Conservation (phyloP, 805 yeast species). For the Cyberlindnera maclurae region DNA sequence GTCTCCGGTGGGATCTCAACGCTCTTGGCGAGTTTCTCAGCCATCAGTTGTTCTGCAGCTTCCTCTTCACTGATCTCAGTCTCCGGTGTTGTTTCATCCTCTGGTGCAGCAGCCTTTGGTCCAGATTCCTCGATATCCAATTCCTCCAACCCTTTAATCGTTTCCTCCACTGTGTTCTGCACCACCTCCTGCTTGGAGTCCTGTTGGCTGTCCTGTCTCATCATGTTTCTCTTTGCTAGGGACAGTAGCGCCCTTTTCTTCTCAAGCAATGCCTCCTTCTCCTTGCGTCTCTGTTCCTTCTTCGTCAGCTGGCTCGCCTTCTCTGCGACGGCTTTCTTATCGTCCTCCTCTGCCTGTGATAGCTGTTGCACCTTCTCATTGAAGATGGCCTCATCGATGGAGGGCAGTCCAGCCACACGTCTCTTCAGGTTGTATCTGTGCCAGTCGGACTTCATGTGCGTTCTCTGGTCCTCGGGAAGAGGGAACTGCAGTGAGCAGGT, state of each 20-base stretch:
- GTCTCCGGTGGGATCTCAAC: constrained; percentile 41
- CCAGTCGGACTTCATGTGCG: constrained; percentile 97
- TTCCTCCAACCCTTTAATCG: neutral
- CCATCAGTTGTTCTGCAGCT: constrained; percentile 30
- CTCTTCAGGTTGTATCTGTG: constrained; percentile 93
- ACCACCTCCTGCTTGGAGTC: too few relatives aligned
- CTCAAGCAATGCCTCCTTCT: constrained; percentile 35
- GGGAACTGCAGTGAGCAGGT: constrained; percentile 79
- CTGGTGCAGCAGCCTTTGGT: too few relatives aligned
- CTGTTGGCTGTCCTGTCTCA: constrained; percentile 14
- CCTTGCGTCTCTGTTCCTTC: constrained; percentile 35
- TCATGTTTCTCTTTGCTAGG: constrained; percentile 33
- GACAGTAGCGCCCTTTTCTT: constrained; percentile 35
- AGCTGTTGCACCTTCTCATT: constrained; percentile 54
- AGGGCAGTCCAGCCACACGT: constrained; percentile 81
- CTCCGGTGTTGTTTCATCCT: too few relatives aligned
- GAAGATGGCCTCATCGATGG: constrained; percentile 59
- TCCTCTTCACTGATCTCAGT: constrained; percentile 34
- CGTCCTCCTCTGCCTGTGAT: constrained; percentile 18
- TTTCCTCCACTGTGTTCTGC: neutral
- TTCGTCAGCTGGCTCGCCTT: constrained; percentile 29
- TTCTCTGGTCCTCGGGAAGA: constrained; percentile 69
- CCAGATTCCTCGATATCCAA: constrained; percentile 2
- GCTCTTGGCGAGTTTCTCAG: constrained; percentile 31
- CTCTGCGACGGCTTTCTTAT: constrained; percentile 9